Percentiles rank a stretch among this genome's conserved stretches.
These are phyloP conservation scores for Zhuliangozyma blackwelliae DNA, from an alignment of 1,139 yeast genomes.

Conservation along the genomic window DNA sequence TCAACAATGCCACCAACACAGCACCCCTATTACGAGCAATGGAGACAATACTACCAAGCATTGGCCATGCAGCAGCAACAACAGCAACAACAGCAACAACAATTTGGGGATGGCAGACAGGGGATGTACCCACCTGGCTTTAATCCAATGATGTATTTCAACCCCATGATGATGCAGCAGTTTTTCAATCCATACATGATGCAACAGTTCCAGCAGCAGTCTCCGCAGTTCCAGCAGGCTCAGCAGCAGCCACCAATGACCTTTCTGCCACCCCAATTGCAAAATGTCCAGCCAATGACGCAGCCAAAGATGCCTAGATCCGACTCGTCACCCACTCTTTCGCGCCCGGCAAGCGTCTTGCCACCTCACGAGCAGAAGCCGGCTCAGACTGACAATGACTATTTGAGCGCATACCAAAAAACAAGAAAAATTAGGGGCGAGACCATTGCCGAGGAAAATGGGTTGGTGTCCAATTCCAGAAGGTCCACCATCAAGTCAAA, in stretches of 20 bases:
- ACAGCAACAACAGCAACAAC: constrained; percentile 3
- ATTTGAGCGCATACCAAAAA: constrained; percentile 9
- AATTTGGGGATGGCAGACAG: constrained; percentile 11
- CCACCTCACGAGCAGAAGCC: too few species aligned
- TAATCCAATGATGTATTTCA: constrained; percentile 10
- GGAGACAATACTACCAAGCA: constrained; percentile 25
- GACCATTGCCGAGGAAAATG: constrained; percentile 12
- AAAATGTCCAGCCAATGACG: background rate
- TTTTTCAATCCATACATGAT: constrained; percentile 7
- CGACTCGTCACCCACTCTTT: background rate
- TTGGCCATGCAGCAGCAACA: constrained; percentile 23
- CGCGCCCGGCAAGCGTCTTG: too few species aligned
- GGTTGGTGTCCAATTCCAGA: constrained; percentile 27
- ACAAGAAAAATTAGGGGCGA: constrained; percentile 6
- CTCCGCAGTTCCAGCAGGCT: constrained; percentile 4
- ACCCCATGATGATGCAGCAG: constrained; percentile 5
- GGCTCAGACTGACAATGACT: constrained; percentile 4
- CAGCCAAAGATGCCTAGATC: background rate
- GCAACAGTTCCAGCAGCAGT: constrained; percentile 3
- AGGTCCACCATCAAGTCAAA: constrained; percentile 32
- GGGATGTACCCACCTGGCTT: constrained; percentile 6
- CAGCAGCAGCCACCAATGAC: background rate
- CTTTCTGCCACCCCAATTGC: background rate
- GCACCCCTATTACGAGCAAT: constrained; percentile 25
- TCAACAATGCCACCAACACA: constrained; percentile 11